These are phyloP conservation scores for Cryphonectria parasitica DNA, from an alignment of 2,329 filamentous ascomycete species.

Conservation along the genomic window DNA sequence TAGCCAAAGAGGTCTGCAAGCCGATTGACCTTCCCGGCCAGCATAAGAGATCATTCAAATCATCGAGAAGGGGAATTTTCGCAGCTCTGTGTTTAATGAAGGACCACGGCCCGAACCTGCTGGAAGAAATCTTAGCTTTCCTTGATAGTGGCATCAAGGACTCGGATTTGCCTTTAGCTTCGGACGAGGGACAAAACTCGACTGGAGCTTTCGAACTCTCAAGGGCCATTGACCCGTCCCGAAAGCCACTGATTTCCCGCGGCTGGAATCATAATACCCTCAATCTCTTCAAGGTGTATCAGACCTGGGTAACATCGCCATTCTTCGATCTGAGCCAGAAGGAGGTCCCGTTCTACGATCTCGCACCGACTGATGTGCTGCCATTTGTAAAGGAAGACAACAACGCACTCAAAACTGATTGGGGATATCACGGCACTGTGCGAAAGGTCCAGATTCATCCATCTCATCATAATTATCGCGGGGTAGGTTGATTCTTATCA, in stretches of 20 bases:
- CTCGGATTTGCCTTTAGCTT: neutral
- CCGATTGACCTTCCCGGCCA: neutral
- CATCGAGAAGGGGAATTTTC: neutral
- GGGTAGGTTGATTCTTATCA: neutral
- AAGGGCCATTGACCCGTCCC: neutral
- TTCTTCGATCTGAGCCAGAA: neutral
- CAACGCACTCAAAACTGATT: neutral
- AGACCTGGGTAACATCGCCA: neutral
- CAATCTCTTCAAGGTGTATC: neutral
- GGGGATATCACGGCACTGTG: neutral
- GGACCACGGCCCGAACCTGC: neutral
- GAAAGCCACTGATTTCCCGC: neutral
- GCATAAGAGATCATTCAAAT: neutral
- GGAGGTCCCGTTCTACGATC: neutral
- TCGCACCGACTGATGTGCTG: neutral
- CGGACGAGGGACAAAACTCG: neutral
- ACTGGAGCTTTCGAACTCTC: neutral
- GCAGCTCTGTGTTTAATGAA: neutral
- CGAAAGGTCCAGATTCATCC: neutral
- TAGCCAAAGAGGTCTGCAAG: neutral
- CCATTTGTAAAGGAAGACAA: neutral
- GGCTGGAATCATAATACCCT: neutral
- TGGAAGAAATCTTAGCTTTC: neutral
- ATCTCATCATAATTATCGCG: neutral
- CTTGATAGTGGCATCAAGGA: neutral